Conservation (phyloP, 2,329 filamentous ascomycete genomes). For the Xylariaceae sp. region DNA sequence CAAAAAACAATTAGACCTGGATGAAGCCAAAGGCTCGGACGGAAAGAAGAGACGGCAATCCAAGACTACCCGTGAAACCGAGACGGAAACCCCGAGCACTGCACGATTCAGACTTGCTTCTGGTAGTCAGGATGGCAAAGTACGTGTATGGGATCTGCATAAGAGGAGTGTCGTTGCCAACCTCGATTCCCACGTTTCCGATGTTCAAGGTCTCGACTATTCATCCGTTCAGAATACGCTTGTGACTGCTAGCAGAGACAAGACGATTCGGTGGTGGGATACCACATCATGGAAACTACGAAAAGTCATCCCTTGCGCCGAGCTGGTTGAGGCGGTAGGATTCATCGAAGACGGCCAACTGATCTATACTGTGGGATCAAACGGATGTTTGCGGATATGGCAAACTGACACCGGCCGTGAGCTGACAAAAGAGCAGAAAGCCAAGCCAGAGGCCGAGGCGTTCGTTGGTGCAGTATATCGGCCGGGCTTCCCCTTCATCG, state of each 20-base stretch:
- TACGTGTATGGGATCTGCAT: conserved; percentile 87
- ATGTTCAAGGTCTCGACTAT: conserved; percentile 84
- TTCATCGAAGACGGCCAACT: conserved; percentile 69
- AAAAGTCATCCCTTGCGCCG: conserved; percentile 76
- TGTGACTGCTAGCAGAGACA: conserved; percentile 83
- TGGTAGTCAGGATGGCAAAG: conserved; percentile 88
- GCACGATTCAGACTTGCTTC: conserved; percentile 75
- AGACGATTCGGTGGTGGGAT: conserved; percentile 92
- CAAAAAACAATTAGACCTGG: conserved; percentile 41
- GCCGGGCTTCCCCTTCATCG: conserved; percentile 61
- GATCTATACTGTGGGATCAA: conserved; percentile 80
- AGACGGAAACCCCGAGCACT: conserved; percentile 40
- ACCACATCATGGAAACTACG: conserved; percentile 76
- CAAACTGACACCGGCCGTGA: conserved; percentile 71
- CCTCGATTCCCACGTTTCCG: conserved; percentile 88
- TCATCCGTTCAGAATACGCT: conserved; percentile 69
- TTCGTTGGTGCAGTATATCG: conserved; percentile 71
- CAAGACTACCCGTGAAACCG: conserved; percentile 40
- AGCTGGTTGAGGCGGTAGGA: conserved; percentile 78
- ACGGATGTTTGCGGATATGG: conserved; percentile 81
- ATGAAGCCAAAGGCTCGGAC: conserved; percentile 38
- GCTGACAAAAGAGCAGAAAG: conserved; percentile 67
- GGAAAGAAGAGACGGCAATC: conserved; percentile 43
- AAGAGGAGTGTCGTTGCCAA: conserved; percentile 73
- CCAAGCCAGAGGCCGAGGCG: conserved; percentile 57